Base-by-base conservation (phyloP, 2,329 filamentous ascomycete genomes). In the Coniochaeta ligniaria region DNA sequence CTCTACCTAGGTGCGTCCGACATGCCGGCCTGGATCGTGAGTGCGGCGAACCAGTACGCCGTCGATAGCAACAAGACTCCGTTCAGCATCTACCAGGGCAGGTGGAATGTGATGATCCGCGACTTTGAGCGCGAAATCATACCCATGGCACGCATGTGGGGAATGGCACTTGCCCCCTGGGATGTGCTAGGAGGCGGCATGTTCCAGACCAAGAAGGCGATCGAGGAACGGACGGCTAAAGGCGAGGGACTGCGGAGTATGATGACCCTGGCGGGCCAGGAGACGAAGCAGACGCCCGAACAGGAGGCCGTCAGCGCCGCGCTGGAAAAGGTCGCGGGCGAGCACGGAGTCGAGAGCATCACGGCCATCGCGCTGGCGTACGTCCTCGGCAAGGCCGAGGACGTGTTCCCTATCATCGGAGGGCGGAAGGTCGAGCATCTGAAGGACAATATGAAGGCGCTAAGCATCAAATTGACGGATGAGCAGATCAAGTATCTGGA, bases 71-170 rank as follows among this genome's bases (percentile, higher is more conserved):
- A 86, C n/a, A 78, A 91, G 31, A 83, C 85, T 1, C 86, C 82
- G 43, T 92, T 92, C 74, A 82, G 78, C 38, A 82, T 90, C 33
- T 90, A 89, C 71, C 86, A 89, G 72, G 88, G 88, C 11, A 75
- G 74, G 12, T 91, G 86, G 85, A 83, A 75, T 24, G 82, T 83
- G 6, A 41, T 63, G 55, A 36, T 45, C 0, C 61, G 67, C 12
- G 66, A 67, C 22, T 52, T 68, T 11, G 66, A 68, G 62, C 61
- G 66, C 1, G 67, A 68, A 1, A 61, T 67, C 9, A 62, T 80
- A 12, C 77, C 77, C 3, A 77, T 79, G 75, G 69, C 69, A 6
- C 70, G 72, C 17, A 67, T 71, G 26, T 74, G 74, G 35, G 75
- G 75, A 60, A 77, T 79, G 85, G 86, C 75, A 24, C 64, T 87